Evolutionary conservation across 768 basidiomycete species (phyloP).

Genomic region (Sporobolomyces phaffii): DNA sequence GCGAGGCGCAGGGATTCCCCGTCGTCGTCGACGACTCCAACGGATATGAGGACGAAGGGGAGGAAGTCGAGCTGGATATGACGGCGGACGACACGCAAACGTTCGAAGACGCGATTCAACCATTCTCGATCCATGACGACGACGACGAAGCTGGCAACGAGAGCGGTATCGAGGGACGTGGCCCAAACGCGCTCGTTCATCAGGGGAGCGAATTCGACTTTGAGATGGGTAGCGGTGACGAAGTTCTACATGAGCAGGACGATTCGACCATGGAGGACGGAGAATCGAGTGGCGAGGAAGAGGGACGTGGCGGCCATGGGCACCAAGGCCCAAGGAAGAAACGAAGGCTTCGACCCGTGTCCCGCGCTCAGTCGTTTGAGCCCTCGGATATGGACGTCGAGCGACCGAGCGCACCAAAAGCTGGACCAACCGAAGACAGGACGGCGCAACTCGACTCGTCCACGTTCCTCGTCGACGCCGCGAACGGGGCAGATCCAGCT

Average conservation of each 20-base stretch:
- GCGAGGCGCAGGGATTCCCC: background rate
- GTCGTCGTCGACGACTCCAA: background rate
- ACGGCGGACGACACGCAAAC: background rate
- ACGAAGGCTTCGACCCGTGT: no score
- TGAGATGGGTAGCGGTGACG: slow-evolving; percentile 8
- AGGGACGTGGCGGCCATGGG: no score
- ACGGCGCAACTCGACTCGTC: no score
- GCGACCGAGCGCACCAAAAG: no score
- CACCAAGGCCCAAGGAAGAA: no score
- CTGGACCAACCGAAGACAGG: no score
- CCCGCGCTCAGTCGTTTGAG: background rate
- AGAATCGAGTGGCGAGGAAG: background rate
- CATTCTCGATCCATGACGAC: background rate
- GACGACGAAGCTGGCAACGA: background rate
- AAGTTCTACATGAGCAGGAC: background rate
- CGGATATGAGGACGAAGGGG: background rate
- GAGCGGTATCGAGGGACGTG: background rate
- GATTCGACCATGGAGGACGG: background rate
- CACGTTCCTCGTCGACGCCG: no score
- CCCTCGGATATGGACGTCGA: no score
- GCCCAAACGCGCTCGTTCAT: slow-evolving; percentile 5
- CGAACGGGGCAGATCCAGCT: no score
- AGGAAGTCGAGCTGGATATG: slow-evolving; percentile 11
- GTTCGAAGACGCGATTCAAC: slow-evolving; percentile 4
- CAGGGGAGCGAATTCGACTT: slow-evolving; percentile 12